Evolutionary conservation across 306 rosid genomes (phyloP).

Genomic region (Datisca glomerata): DNA sequence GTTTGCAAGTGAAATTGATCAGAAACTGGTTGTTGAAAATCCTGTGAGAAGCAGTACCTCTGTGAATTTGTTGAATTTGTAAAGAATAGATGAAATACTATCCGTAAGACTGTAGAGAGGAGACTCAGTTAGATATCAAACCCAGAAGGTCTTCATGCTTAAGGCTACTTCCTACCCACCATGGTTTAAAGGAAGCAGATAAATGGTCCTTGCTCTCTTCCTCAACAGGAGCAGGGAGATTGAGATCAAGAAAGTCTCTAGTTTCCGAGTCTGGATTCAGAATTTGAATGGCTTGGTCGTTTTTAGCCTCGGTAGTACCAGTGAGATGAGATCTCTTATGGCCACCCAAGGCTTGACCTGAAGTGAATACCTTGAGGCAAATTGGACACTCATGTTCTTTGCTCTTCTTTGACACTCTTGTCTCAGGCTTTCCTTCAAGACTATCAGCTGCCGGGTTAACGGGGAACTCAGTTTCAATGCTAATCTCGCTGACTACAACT

Average conservation of each 20-base stretch:
- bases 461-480: conserved; percentile 43
- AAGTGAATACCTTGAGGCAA: conserved; percentile 53
- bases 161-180: conserved; percentile 45
- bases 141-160: conserved; percentile 32
- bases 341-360: conserved; percentile 96
- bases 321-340: conserved; percentile 81
- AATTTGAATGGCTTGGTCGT: conserved; percentile 15
- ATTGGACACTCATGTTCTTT: conserved; percentile 62
- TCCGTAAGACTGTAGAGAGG: conserved; percentile 13
- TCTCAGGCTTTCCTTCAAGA: conserved; percentile 18
- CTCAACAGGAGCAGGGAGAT: conserved; percentile 71
- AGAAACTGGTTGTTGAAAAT: conserved; percentile 1
- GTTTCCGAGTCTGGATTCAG: conserved; percentile 41
- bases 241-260: conserved; percentile 75
- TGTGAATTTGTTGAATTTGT: conserved; percentile 14
- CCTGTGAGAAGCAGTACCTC: neutral
- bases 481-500: conserved; percentile 45
- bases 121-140: conserved; percentile 28
- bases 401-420: conserved; percentile 23
- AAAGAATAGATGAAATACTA: conserved; percentile 65
- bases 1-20: neutral
- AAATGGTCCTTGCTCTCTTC: conserved; percentile 34
- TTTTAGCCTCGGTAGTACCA: conserved; percentile 26
- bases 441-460: conserved; percentile 27
- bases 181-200: conserved; percentile 29